Base-by-base conservation (phyloP, 2,329 filamentous ascomycete species). In the Diplodia seriata region DNA sequence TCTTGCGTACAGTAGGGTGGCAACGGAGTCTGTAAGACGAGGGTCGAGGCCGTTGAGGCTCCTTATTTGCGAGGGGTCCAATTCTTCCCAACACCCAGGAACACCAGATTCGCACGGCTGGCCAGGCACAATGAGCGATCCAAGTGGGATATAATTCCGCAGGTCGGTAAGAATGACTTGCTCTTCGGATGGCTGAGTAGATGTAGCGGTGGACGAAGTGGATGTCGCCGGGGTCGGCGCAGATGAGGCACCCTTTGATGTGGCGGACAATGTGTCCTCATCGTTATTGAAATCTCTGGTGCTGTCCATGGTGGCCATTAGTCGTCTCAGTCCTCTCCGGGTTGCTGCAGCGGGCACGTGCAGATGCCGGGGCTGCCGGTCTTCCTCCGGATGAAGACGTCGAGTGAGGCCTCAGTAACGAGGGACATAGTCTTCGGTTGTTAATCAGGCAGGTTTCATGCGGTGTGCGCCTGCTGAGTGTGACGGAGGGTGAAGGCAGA, bases 81-180 rank as follows among this genome's bases (percentile, higher is more conserved):
- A 33, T 56, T 78, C 76, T 1, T 62, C 23, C 77, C 77, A 79
- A 5, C 68, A 15, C 4, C 31, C 43, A 29, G 29, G 3, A 26
- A 11, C 9, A 14, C 4, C n/a, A 51, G 9, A 9, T 23, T 12
- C 4, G 18, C 6, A 20, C 2, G 6, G 12, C 6, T 33, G 57
- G 12, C 12, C 11, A 1, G 12, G 5, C 12, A 15, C 20, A 7
- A 63, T 12, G 49, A 79, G 73, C 55, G 76, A 78, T 3, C 77
- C 77, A n/a, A 79, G 62, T 0, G 76, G 73, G 20, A 79, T 75
- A 55, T 78, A 78, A 20, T 63, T 63, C 14, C 31, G 18, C 6
- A 63, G 7, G 29, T 59, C 54, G 7, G 36, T 33, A 9, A 40
- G 31, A 4, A 67, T 38, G 15, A 15, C 49, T 20, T 53, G 43